Conservation (phyloP, 1,139 yeast genomes). For the Saccharomyces hybrid region DNA sequence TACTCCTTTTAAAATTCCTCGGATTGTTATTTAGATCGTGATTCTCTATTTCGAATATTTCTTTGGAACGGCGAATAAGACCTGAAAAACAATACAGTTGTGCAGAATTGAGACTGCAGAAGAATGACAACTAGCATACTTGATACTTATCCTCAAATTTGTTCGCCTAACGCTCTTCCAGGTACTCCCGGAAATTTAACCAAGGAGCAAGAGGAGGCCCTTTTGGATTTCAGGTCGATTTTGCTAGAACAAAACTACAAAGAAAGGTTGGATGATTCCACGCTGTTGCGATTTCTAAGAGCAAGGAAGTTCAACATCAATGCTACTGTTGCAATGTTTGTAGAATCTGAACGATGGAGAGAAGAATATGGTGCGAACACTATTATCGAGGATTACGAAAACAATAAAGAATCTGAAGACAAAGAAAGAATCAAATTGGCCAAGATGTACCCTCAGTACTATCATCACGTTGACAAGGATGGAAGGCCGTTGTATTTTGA, state of each 20-base stretch:
- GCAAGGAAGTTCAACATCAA: conserved; percentile 85
- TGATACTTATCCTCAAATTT: conserved; percentile 57
- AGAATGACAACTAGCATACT: conserved; percentile 18
- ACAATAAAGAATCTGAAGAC: too few species aligned
- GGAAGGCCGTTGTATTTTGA: conserved; percentile 93
- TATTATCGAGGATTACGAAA: conserved; percentile 61
- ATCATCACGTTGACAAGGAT: conserved; percentile 90
- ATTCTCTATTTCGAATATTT: not conserved
- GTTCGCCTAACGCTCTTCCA: conserved; percentile 49
- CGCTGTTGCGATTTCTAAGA: conserved; percentile 76
- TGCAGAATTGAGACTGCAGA: not conserved
- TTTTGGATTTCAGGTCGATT: conserved; percentile 49
- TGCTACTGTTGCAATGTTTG: conserved; percentile 72
- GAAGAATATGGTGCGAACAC: conserved; percentile 75
- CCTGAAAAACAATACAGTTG: not conserved
- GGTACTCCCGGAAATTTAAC: conserved; percentile 80
- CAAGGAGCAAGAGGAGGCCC: conserved; percentile 50
- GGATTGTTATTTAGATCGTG: not conserved
- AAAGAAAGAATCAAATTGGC: conserved; percentile 55
- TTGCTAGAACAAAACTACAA: conserved; percentile 57
- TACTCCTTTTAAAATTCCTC: not conserved
- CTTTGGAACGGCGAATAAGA: not conserved
- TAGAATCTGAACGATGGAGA: conserved; percentile 85
- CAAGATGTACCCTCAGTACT: conserved; percentile 84
- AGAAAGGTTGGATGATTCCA: conserved; percentile 73